Evolutionary conservation across 2,329 filamentous ascomycete genomes (phyloP).

Genomic region (Dryadomyces quercivorus): DNA sequence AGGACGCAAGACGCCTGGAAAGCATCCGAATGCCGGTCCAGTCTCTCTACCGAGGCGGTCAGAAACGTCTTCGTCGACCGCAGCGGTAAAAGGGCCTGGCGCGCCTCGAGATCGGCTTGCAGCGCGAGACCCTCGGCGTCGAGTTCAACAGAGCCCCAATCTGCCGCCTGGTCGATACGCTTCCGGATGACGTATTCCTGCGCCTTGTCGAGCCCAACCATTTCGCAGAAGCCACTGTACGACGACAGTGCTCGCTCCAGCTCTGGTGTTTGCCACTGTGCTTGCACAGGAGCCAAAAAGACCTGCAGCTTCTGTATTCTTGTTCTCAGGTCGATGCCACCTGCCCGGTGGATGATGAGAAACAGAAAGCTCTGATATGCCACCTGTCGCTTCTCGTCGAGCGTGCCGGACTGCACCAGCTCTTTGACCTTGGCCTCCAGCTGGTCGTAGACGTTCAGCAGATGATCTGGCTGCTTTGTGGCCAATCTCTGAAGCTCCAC

Average conservation of each 20-base stretch:
- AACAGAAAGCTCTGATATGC: slow-evolving; percentile 86
- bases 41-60: slow-evolving; percentile 81
- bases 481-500: slow-evolving; percentile 82
- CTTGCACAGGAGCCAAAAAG: slow-evolving; percentile 73
- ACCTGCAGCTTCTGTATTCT: slow-evolving; percentile 60
- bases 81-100: slow-evolving; percentile 65
- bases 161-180: slow-evolving; percentile 61
- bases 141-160: slow-evolving; percentile 71
- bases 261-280: slow-evolving; percentile 63
- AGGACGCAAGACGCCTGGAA: slow-evolving; percentile 66
- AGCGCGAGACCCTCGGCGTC: slow-evolving; percentile 69
- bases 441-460: slow-evolving; percentile 77
- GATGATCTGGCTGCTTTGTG: slow-evolving; percentile 80
- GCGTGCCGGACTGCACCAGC: slow-evolving; percentile 57
- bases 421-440: slow-evolving; percentile 74
- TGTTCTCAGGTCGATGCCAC: slow-evolving; percentile 55
- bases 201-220: slow-evolving; percentile 69
- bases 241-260: slow-evolving; percentile 59
- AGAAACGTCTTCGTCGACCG: slow-evolving; percentile 83
- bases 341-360: slow-evolving; percentile 83
- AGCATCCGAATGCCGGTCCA: slow-evolving; percentile 59
- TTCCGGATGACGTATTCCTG: slow-evolving; percentile 60
- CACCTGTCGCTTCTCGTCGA: slow-evolving; percentile 74
- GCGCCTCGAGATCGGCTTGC: slow-evolving; percentile 66
- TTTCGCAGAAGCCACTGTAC: slow-evolving; percentile 66